These are phyloP conservation scores for Capsella bursapastoris DNA, from an alignment of 345 rosid genomes.

Conservation along the genomic window DNA sequence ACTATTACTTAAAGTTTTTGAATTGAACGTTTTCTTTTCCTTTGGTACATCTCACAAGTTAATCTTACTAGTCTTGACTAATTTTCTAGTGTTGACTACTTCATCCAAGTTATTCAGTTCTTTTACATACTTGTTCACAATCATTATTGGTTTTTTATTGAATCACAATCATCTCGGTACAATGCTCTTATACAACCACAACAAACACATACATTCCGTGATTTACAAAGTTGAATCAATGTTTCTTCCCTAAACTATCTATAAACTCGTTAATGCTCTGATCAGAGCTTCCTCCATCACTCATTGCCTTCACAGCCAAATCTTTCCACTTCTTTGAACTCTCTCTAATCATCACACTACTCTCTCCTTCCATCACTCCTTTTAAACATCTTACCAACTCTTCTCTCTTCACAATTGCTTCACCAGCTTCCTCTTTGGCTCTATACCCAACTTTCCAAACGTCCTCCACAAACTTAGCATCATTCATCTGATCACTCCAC, in stretches of 20 bases:
- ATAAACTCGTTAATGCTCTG: conserved; percentile 55
- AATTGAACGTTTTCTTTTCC: background rate
- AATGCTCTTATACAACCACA: conserved; percentile 8
- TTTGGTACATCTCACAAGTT: background rate
- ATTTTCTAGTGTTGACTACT: background rate
- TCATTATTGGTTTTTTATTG: conserved; percentile 23
- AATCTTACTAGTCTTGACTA: background rate
- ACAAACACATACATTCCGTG: conserved; percentile 14
- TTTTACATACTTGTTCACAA: background rate
- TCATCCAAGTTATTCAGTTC: background rate
- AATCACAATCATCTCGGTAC: background rate
- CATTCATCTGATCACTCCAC: conserved; percentile 69
- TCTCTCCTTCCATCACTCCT: conserved; percentile 65
- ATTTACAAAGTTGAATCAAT: conserved; percentile 29
- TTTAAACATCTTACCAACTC: conserved; percentile 61
- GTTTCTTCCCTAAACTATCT: conserved; percentile 41
- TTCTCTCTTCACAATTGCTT: conserved; percentile 59
- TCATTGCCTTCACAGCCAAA: conserved; percentile 53
- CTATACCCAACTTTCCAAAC: conserved; percentile 68
- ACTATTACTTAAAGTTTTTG: background rate
- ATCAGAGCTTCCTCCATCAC: conserved; percentile 71
- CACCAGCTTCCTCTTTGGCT: conserved; percentile 55
- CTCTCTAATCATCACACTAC: conserved; percentile 49
- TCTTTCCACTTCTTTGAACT: conserved; percentile 61
- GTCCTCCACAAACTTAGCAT: conserved; percentile 68